Percentiles rank a stretch among this genome's conserved stretches.
Evolutionary conservation across 2,329 filamentous ascomycete species (phyloP).

Genomic region (Alternaria arborescens): DNA sequence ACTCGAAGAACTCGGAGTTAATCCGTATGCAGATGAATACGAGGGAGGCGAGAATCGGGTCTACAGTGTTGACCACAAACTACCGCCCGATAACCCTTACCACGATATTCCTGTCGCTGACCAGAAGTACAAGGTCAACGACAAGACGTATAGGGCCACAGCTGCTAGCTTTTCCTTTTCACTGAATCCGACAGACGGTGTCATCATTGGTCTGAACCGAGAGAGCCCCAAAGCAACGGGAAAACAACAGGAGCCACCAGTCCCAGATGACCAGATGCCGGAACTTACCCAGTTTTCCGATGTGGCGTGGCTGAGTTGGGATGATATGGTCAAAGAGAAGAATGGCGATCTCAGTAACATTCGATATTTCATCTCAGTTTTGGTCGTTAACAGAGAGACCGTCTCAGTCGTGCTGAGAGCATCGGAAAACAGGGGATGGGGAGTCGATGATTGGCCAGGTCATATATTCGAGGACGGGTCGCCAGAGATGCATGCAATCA

Average conservation of each 20-base stretch:
- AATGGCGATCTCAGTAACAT: conserved; percentile 14
- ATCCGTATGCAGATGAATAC: conserved; percentile 14
- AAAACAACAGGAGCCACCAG: conserved; percentile 17
- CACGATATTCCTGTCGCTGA: conserved; percentile 5
- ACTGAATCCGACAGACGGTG: conserved; percentile 24
- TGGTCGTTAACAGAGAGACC: conserved; percentile 26
- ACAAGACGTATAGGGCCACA: conserved; percentile 21
- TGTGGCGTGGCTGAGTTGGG: conserved; percentile 27
- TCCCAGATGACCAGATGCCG: conserved; percentile 19
- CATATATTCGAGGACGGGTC: conserved; percentile 22
- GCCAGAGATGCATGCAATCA: conserved; percentile 23
- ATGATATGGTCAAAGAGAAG: conserved; percentile 4
- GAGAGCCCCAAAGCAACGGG: conserved; percentile 21
- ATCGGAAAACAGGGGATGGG: conserved; percentile 13
- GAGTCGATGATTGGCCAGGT: conserved; percentile 25
- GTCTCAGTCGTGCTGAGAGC: conserved; percentile 19
- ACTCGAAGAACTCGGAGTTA: conserved; percentile 21
- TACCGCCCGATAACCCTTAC: neutral
- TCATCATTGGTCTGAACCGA: conserved; percentile 28
- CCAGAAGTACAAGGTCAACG: conserved; percentile 21
- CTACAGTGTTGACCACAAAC: conserved; percentile 17
- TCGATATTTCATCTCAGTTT: conserved; percentile 26
- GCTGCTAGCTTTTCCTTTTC: conserved; percentile 25
- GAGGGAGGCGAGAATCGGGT: conserved; percentile 27
- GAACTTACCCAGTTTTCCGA: conserved; percentile 29